A percentile compares a stretch with the other conserved stretches of the same genome.
Conservation (phyloP, 208 protist species). For the Porcisia hertigi region DNA sequence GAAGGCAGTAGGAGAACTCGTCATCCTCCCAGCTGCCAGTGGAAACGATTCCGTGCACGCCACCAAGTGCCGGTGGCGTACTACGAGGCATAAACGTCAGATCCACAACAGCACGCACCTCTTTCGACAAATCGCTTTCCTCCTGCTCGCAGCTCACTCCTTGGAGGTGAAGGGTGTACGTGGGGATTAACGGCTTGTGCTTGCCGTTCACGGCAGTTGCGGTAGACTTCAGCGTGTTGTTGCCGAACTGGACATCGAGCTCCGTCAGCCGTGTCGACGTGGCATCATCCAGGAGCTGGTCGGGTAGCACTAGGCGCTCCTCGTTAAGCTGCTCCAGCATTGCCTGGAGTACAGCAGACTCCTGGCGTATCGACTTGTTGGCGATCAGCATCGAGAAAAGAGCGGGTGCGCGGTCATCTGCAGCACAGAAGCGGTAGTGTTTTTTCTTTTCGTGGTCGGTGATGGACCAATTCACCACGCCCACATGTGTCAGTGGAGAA, state of each 20-base stretch:
- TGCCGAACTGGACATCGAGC: conserved; percentile 46
- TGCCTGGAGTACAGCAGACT: conserved; percentile 56
- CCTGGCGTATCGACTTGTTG: conserved; percentile 28
- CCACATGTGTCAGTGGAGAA: conserved; percentile 27
- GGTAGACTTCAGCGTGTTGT: conserved; percentile 31
- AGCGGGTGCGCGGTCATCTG: conserved; percentile 45
- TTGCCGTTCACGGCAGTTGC: background rate
- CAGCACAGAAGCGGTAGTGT: conserved; percentile 62
- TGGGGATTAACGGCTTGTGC: conserved; percentile 15
- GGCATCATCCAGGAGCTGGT: conserved; percentile 35
- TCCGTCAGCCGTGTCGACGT: conserved; percentile 28
- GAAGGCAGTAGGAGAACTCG: conserved; percentile 47
- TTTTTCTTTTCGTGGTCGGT: conserved; percentile 47
- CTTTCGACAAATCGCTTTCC: conserved; percentile 29
- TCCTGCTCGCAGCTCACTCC: conserved; percentile 54
- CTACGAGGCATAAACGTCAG: conserved; percentile 44
- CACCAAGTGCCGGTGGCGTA: conserved; percentile 43
- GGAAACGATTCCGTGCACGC: conserved; percentile 46
- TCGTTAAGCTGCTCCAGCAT: conserved; percentile 53
- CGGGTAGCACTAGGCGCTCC: conserved; percentile 41
- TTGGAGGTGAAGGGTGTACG: conserved; percentile 53
- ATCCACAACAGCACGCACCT: conserved; percentile 52
- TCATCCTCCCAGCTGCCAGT: conserved; percentile 55
- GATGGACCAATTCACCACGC: conserved; percentile 52
- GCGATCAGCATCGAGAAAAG: conserved; percentile 47